Evolutionary conservation across 441 rosid genomes (phyloP), one percentile per base, ranked within the genome.

Genomic region (Capsella rubella): DNA sequence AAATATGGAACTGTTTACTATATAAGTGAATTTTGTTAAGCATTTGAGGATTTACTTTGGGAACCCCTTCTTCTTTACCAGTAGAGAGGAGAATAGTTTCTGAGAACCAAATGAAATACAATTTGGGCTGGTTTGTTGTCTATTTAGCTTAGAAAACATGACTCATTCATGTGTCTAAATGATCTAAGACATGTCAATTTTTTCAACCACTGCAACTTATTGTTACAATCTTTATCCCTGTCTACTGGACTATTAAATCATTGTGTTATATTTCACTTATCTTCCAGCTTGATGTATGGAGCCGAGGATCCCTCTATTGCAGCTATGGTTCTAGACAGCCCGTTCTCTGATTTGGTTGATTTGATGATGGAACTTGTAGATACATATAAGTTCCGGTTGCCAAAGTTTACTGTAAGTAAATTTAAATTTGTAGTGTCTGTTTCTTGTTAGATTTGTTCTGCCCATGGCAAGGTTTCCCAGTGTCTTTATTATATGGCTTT

Each of bases 301-400:
- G 95, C 95, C 35, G 96, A 87, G 80, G 99, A 95, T 84, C 99
- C 99, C 40, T 95, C 99, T 16, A 91, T 92, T 4, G 98, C 99
- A 50, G 99, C 96, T 78, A 88, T 95, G 89, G 98, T 95, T 85
- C 91, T 95, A 55, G 97, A 95, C 81, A 95, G 99, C 79, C 98
- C 98, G 39, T 92, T 95, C 78, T 95, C 97, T 58, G 93, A 89
- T 86, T 86, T 95, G 93, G 99, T 95, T 65, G 98, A 92, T 78
- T 81, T 95, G 79, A 95, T 92, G 98, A 88, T 95, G 99, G 99
- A 92, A 84, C 91, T 95, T 11, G 99, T 90, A 43, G 98, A 92
- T 74, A 92, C 96, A 18, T 89, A 89, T 76, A 90, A 89, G 83
- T 74, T 89, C 64, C 93, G 93, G 40, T 73, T 95, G 74, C 99